Evolutionary conservation across 2,329 filamentous ascomycete species (phyloP), one percentile per base, ranked within the genome.

Genomic region (Colletotrichum endophyticum): DNA sequence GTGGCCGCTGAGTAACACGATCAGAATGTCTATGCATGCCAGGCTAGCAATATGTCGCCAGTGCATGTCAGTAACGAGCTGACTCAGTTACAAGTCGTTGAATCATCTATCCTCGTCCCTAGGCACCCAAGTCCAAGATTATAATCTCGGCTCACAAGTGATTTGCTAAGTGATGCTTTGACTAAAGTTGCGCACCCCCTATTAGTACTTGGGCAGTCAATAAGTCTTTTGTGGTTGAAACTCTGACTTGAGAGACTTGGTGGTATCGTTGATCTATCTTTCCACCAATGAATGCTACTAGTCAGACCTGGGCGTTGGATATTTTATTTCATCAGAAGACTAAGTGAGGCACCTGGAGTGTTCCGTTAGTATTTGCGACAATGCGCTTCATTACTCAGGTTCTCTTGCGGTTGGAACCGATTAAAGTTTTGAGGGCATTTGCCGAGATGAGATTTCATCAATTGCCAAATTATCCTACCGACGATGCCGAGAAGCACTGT

Each of bases 91-190:
- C 44, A 49, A 49, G 6, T 4, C 3, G 44, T 22, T 49, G 19
- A n/a, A 8, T 7, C 6, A n/a, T 7, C 44, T 5, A 13, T n/a
- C 6, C 19, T 49, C 19, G 22, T 49, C n/a, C 5, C 11, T 13
- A 4, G 0, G 44, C 11, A 8, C 6, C 3, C n/a, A 0, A 2
- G n/a, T 49, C 44, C 44, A 49, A 22, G 44, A 22, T 22, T 8
- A 22, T 13, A 8, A 6, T 4, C 0, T 12, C 3, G n/a, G 44
- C n/a, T 49, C 44, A 22, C n/a, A 4, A 49, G 6, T 22, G n/a
- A 49, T 1, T 36, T 16, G 34, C 44, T 13, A 6, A 8, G 8
- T 22, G 1, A 22, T 12, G 44, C 6, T 1, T 22, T 49, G 44
- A 49, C 11, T 4, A 8, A 49, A 22, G 44, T 4, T 49, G 44